These are phyloP conservation scores for Jamesozyma gamospora DNA, from an alignment of 805 yeast species.

Conservation along the genomic window DNA sequence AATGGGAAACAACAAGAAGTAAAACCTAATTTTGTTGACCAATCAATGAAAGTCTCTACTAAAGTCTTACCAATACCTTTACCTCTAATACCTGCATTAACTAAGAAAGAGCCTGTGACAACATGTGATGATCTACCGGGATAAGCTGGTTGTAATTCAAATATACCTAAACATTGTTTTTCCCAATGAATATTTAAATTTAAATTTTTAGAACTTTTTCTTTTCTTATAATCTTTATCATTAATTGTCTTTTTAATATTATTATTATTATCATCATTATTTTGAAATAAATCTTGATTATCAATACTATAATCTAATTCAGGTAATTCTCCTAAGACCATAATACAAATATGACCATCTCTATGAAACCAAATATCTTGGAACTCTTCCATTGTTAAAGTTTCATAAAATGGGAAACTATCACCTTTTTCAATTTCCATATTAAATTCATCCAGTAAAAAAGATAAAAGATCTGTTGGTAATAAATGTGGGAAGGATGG, in stretches of 20 bases:
- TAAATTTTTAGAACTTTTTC: slow-evolving; percentile 23
- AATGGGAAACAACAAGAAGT: slow-evolving; percentile 75
- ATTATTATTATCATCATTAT: background rate
- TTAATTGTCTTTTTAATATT: slow-evolving; percentile 14
- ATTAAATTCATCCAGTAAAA: slow-evolving; percentile 84
- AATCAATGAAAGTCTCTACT: slow-evolving; percentile 72
- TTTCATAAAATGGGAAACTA: slow-evolving; percentile 77
- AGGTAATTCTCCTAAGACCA: slow-evolving; percentile 68
- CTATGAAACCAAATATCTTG: slow-evolving; percentile 69
- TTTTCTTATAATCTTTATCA: slow-evolving; percentile 17
- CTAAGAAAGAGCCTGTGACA: slow-evolving; percentile 82
- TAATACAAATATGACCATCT: slow-evolving; percentile 41
- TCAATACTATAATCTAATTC: slow-evolving; percentile 31
- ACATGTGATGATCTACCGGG: slow-evolving; percentile 91
- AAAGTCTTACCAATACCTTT: slow-evolving; percentile 84
- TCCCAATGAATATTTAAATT: slow-evolving; percentile 63
- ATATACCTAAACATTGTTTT: slow-evolving; percentile 82
- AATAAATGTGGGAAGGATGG: slow-evolving; percentile 45
- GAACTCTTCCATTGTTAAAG: slow-evolving; percentile 65
- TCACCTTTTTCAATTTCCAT: slow-evolving; percentile 87
- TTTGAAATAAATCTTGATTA: background rate
- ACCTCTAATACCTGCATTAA: slow-evolving; percentile 86
- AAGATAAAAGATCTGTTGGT: slow-evolving; percentile 70
- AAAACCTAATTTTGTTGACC: slow-evolving; percentile 88
- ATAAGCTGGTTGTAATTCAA: slow-evolving; percentile 75